phyloP scores from a whole-genome alignment of 1,284 basidiomycete species.

The Caloboletus firmus region DNA sequence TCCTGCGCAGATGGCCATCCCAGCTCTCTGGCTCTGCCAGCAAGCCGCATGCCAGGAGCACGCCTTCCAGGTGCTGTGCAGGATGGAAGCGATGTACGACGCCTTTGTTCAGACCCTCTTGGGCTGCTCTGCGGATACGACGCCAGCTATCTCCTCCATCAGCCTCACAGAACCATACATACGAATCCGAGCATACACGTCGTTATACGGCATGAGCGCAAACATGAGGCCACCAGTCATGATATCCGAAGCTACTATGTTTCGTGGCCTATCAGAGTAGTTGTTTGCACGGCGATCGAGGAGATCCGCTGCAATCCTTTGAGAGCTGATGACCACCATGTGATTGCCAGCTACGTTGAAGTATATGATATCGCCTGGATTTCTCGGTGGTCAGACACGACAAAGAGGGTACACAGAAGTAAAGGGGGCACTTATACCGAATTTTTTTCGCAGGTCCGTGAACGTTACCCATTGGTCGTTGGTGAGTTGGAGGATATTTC shows the following conservation, averaged over 20 bases:
- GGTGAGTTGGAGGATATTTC: background rate
- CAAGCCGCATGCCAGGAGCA: too few species aligned
- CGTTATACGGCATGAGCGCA: constrained; percentile 1
- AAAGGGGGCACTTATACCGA: background rate
- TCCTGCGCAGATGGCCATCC: too few species aligned
- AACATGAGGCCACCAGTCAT: constrained; percentile 11
- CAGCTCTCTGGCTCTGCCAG: too few species aligned
- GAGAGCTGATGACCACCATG: constrained; percentile 12
- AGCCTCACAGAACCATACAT: too few species aligned
- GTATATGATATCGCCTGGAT: too few species aligned
- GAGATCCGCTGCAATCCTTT: constrained; percentile 5
- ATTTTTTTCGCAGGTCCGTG: constrained; percentile 1
- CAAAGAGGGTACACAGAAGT: background rate
- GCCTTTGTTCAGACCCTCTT: too few species aligned
- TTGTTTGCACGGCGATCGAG: constrained; percentile 10
- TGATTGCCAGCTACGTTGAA: constrained; percentile 7
- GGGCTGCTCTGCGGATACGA: too few species aligned
- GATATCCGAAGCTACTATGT: constrained; percentile 10
- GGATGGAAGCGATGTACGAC: too few species aligned
- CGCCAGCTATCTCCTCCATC: too few species aligned
- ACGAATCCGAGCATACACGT: too few species aligned
- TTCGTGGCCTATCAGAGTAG: constrained; percentile 7
- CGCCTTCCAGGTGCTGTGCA: too few species aligned
- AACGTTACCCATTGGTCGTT: constrained; percentile 4
- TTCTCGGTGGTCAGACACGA: background rate